A percentile compares a stretch with the other conserved stretches of the same genome.
phyloP scores from a whole-genome alignment of 1,284 basidiomycete species.

The Crepidotus sp. region DNA sequence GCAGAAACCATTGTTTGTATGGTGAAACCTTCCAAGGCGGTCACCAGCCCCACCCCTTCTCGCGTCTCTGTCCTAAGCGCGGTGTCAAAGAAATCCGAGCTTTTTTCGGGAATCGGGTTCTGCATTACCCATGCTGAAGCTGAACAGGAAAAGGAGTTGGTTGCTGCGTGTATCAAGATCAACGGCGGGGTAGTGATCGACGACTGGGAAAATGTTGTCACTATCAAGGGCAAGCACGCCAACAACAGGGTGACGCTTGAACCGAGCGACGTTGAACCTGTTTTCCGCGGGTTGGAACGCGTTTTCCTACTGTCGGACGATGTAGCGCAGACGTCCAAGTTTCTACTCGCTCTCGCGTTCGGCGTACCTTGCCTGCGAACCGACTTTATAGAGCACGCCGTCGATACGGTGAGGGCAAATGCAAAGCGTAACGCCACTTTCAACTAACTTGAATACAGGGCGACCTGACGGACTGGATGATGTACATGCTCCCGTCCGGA shows the following conservation, averaged over 20 bases:
- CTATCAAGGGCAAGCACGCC: constrained; percentile 39
- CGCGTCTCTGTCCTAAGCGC: neutral
- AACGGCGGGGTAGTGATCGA: constrained; percentile 56
- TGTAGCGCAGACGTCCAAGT: constrained; percentile 65
- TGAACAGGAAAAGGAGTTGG: constrained; percentile 30
- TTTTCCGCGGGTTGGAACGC: constrained; percentile 29
- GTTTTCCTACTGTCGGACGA: constrained; percentile 66
- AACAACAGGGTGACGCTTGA: constrained; percentile 46
- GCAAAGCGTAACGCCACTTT: neutral
- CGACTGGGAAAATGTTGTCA: constrained; percentile 60
- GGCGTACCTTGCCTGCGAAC: constrained; percentile 77
- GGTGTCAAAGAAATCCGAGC: neutral
- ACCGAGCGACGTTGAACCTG: constrained; percentile 34
- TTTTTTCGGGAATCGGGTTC: constrained; percentile 8
- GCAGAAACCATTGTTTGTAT: constrained; percentile 1
- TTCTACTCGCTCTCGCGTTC: constrained; percentile 70
- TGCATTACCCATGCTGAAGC: constrained; percentile 19
- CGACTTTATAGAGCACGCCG: constrained; percentile 48
- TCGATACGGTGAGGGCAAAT: constrained; percentile 30
- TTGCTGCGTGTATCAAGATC: constrained; percentile 38
- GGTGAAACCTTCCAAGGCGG: neutral
- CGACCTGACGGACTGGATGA: constrained; percentile 44
- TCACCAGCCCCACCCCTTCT: constrained; percentile 3
- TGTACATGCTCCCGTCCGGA: constrained; percentile 63
- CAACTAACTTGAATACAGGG: constrained; percentile 12